These are phyloP conservation scores for Lonicera japonica DNA, from an alignment of 129 eudicot species.

Conservation along the genomic window DNA sequence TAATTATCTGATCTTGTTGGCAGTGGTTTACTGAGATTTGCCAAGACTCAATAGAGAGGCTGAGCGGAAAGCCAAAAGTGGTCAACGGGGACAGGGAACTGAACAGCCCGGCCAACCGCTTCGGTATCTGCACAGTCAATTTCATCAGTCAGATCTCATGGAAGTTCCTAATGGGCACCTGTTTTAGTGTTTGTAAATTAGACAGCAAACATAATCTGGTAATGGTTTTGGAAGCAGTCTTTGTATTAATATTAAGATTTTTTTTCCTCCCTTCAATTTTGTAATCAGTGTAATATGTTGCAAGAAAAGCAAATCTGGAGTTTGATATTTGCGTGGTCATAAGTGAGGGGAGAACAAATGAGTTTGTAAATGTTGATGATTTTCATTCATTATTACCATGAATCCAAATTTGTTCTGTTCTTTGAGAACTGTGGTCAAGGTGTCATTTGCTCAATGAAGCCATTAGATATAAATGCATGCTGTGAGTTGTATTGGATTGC, in stretches of 20 bases:
- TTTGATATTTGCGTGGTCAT: constrained; percentile 8
- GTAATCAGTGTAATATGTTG: constrained; percentile 7
- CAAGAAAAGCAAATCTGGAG: constrained; percentile 2
- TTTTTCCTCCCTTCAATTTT: constrained; percentile 11
- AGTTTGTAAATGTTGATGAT: constrained; percentile 41
- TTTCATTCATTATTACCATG: neutral
- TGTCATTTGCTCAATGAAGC: neutral
- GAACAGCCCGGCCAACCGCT: constrained; percentile 95
- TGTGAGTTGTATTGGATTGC: too few species aligned
- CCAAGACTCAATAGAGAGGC: constrained; percentile 80
- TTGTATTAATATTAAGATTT: constrained; percentile 32
- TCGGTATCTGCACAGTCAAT: constrained; percentile 90
- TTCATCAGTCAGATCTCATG: constrained; percentile 85
- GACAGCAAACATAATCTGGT: neutral
- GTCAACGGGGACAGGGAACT: constrained; percentile 74
- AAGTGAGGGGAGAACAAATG: constrained; percentile 28
- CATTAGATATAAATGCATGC: neutral
- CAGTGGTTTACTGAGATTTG: constrained; percentile 77
- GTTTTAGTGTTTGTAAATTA: constrained; percentile 26
- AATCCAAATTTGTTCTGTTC: constrained; percentile 13
- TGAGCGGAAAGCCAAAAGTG: constrained; percentile 75
- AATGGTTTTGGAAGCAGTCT: constrained; percentile 14
- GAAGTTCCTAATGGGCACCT: constrained; percentile 53
- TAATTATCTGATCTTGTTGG: neutral
- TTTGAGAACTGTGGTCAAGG: constrained; percentile 2